Conservation (phyloP, 1,139 yeast genomes). For the Pichia terricola region DNA sequence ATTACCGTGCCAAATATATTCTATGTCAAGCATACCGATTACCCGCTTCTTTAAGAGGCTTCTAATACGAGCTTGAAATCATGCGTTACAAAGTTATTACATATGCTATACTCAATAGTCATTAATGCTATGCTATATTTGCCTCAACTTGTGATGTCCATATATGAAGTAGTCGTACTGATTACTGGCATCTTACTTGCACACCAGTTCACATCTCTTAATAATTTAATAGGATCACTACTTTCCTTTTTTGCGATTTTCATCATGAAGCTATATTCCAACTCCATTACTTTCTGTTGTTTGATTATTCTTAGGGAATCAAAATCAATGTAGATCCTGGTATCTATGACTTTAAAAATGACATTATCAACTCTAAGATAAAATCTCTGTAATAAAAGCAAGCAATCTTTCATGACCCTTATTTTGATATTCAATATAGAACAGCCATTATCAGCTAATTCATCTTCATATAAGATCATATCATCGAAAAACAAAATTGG, state of each 20-base stretch:
- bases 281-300: slow-evolving; percentile 73
- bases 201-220: slow-evolving; percentile 53
- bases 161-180: too few relatives aligned
- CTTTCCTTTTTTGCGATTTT: slow-evolving; percentile 23
- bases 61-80: too few relatives aligned
- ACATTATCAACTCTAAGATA: slow-evolving; percentile 88
- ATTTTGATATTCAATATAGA: slow-evolving; percentile 68
- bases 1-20: too few relatives aligned
- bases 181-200: slow-evolving; percentile 18
- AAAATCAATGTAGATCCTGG: slow-evolving; percentile 76
- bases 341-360: slow-evolving; percentile 71
- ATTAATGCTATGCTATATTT: too few relatives aligned
- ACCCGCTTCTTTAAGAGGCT: too few relatives aligned
- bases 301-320: slow-evolving; percentile 54
- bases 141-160: too few relatives aligned
- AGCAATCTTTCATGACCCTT: slow-evolving; percentile 79
- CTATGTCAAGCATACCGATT: too few relatives aligned
- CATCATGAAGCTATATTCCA: slow-evolving; percentile 48
- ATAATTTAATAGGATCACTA: slow-evolving; percentile 59
- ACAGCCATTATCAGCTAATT: slow-evolving; percentile 91
- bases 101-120: too few relatives aligned
- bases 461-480: slow-evolving; percentile 84
- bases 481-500: slow-evolving; percentile 88
- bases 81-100: too few relatives aligned
- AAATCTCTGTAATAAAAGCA: slow-evolving; percentile 64